Evolutionary conservation across 257 asterid species (phyloP).

Genomic region (Solanum gracilifrons): DNA sequence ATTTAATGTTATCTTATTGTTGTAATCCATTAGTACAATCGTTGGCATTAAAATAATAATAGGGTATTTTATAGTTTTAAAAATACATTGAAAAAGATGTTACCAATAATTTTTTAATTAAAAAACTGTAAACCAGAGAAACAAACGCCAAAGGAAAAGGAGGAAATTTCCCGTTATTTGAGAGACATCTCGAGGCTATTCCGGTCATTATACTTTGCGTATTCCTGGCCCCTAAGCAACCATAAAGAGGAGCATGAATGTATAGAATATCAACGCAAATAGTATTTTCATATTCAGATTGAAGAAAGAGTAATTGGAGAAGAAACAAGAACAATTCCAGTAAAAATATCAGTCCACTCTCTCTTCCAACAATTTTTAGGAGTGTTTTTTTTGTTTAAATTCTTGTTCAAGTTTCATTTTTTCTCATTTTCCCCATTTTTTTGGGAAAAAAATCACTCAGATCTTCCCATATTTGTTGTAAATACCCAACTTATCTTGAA

Average conservation of each 20-base stretch:
- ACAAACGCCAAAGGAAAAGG: not conserved
- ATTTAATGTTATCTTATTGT: not conserved
- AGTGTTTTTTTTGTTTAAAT: not conserved
- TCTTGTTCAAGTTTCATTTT: not conserved
- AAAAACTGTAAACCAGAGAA: not conserved
- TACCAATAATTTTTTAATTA: not conserved
- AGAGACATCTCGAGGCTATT: constrained; percentile 17
- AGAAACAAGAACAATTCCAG: not conserved
- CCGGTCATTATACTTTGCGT: constrained; percentile 13
- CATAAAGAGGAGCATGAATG: constrained; percentile 10
- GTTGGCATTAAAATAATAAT: not conserved
- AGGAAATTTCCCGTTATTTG: constrained; percentile 15
- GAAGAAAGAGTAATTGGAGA: not conserved
- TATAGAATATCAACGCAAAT: not conserved
- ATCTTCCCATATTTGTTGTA: constrained; percentile 4
- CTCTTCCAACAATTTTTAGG: not conserved
- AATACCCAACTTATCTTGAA: not conserved
- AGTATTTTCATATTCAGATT: not conserved
- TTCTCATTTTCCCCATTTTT: constrained; percentile 15
- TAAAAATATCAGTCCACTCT: not conserved
- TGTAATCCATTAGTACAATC: not conserved
- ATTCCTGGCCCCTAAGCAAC: constrained; percentile 7
- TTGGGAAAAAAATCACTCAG: constrained; percentile 1
- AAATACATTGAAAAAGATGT: not conserved
- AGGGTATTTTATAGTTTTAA: not conserved